Conservation (phyloP, 768 basidiomycete species). For the Auricularia sp. region DNA sequence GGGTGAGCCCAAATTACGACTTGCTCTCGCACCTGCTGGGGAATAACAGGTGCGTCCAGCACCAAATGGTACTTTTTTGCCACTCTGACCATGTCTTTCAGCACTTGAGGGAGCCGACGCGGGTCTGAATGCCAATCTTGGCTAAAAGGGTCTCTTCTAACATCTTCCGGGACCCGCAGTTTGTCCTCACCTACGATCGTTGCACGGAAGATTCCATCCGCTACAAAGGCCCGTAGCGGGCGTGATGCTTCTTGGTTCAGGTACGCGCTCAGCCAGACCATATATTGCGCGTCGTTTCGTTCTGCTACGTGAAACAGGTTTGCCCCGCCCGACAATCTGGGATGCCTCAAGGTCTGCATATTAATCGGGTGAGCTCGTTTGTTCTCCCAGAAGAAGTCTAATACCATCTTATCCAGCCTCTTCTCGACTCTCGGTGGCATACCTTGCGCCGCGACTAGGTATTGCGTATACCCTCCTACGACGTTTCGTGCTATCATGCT, state of each 20-base stretch:
- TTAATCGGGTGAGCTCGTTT: neutral
- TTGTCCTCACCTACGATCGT: too few relatives aligned
- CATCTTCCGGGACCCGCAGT: too few relatives aligned
- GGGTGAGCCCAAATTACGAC: too few relatives aligned
- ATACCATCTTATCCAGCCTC: conserved; percentile 12
- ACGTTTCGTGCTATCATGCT: conserved; percentile 17
- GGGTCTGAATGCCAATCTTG: too few relatives aligned
- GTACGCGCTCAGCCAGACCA: conserved; percentile 8
- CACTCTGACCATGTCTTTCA: too few relatives aligned
- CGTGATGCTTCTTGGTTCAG: conserved; percentile 8
- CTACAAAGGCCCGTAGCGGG: conserved; percentile 20
- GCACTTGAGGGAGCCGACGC: too few relatives aligned
- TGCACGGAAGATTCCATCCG: conserved; percentile 11
- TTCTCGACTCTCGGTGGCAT: conserved; percentile 23
- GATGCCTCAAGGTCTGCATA: neutral
- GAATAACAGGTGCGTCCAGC: too few relatives aligned
- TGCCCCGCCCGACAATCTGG: neutral
- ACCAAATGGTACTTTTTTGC: too few relatives aligned
- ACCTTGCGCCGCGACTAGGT: conserved; percentile 23
- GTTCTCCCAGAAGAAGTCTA: conserved; percentile 20
- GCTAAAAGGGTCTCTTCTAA: too few relatives aligned
- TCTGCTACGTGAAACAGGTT: neutral
- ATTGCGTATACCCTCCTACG: conserved; percentile 25
- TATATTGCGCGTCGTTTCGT: neutral
- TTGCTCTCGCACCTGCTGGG: too few relatives aligned